Percentiles rank a stretch among this genome's conserved stretches.
phyloP scores from a whole-genome alignment of 2,329 filamentous ascomycete species.

The Alternaria arborescens region DNA sequence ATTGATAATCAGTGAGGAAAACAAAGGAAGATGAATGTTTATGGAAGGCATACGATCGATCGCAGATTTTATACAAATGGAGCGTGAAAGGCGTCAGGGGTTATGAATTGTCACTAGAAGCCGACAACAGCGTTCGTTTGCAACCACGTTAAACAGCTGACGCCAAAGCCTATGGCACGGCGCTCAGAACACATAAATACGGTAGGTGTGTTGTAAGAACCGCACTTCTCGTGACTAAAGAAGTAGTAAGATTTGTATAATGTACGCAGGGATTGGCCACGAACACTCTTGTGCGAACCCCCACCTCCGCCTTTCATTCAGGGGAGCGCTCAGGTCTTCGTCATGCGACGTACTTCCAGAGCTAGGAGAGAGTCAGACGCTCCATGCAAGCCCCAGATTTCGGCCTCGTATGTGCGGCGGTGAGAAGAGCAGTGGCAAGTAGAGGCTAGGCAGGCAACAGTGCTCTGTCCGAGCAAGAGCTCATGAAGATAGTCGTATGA shows the following conservation, averaged over 20 bases:
- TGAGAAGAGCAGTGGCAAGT: not conserved
- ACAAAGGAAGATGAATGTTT: not conserved
- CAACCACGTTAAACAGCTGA: conserved; percentile 1
- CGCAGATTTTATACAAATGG: conserved; percentile 1
- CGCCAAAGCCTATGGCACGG: not conserved
- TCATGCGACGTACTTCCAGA: not conserved
- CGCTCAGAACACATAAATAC: not conserved
- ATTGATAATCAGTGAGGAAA: not conserved
- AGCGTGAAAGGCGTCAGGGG: conserved; percentile 5
- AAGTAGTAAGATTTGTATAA: conserved; percentile 1
- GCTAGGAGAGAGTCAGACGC: not conserved
- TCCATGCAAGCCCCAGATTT: not conserved
- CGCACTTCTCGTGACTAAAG: conserved; percentile 1
- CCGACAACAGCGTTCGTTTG: conserved; percentile 6
- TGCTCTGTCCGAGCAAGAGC: not conserved
- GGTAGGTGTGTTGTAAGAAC: not conserved
- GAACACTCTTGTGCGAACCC: not conserved
- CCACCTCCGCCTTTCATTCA: not conserved
- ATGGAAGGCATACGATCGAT: not conserved
- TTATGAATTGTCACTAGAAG: not conserved
- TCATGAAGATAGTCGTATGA: conserved; percentile 10
- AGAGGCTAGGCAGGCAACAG: conserved; percentile 4
- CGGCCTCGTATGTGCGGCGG: not conserved
- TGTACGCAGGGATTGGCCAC: not conserved
- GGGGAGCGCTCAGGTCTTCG: not conserved